Conservation (phyloP, 257 asterid genomes). For the Gentiana macrophylla region DNA sequence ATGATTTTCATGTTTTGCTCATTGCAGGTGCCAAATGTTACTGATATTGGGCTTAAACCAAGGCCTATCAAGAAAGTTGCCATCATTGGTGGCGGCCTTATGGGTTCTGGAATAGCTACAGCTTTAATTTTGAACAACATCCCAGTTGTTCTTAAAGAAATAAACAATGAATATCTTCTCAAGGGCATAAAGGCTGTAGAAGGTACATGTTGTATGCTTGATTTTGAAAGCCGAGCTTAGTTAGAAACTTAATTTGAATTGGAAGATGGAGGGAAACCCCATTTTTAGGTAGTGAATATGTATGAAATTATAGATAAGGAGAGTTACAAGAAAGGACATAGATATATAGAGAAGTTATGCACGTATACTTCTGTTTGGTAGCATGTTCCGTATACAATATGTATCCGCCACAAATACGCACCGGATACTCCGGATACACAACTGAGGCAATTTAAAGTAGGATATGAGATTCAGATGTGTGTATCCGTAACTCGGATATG, state of each 20-base stretch:
- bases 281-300: neutral
- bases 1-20: constrained; percentile 8
- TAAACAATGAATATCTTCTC: constrained; percentile 72
- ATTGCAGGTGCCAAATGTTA: constrained; percentile 70
- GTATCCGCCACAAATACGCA: too few relatives aligned
- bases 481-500: too few relatives aligned
- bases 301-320: too few relatives aligned
- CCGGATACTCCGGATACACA: too few relatives aligned
- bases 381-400: too few relatives aligned
- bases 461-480: too few relatives aligned
- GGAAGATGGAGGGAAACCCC: neutral
- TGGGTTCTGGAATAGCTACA: constrained; percentile 99
- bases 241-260: neutral
- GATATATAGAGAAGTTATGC: too few relatives aligned
- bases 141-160: constrained; percentile 73
- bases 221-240: neutral
- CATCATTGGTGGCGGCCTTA: constrained; percentile 93
- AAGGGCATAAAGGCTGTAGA: constrained; percentile 74
- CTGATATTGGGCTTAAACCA: constrained; percentile 92
- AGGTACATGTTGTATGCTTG: constrained; percentile 29
- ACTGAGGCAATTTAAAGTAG: too few relatives aligned
- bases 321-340: too few relatives aligned
- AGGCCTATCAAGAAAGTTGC: constrained; percentile 75
- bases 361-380: too few relatives aligned
- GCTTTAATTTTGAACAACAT: constrained; percentile 59